Conservation (phyloP, 768 basidiomycete genomes). For the Lactifluus pinguis region DNA sequence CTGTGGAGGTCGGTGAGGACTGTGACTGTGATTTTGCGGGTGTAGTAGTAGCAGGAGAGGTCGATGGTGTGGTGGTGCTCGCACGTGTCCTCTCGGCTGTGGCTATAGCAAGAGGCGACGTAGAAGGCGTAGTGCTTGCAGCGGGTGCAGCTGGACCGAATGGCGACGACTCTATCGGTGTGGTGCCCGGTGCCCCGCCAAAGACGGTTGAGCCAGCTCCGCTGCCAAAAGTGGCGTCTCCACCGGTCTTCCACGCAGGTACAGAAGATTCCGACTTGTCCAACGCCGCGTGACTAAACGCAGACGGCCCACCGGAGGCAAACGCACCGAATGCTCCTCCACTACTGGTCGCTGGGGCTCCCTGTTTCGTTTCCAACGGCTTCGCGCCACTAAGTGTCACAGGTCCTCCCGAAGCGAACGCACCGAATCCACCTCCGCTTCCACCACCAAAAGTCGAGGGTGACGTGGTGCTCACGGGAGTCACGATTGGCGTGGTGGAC, state of each 20-base stretch:
- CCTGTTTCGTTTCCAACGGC: not conserved
- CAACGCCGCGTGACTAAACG: conserved; percentile 5
- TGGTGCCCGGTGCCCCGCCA: conserved; percentile 1
- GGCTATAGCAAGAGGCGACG: not conserved
- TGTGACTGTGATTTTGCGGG: not conserved
- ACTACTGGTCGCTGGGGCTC: not conserved
- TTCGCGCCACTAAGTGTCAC: conserved; percentile 18
- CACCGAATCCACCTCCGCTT: conserved; percentile 21
- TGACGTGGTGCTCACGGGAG: conserved; percentile 10
- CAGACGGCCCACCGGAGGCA: conserved; percentile 15
- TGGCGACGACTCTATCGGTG: not conserved
- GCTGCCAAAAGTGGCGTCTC: conserved; percentile 4
- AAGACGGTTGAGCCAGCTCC: conserved; percentile 6
- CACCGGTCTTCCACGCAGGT: conserved; percentile 16
- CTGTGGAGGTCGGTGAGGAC: not conserved
- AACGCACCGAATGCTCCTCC: conserved; percentile 28
- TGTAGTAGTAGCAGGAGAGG: not conserved
- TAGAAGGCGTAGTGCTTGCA: conserved; percentile 10
- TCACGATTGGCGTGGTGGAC: conserved; percentile 17
- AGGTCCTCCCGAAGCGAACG: conserved; percentile 22
- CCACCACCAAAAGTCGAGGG: conserved; percentile 12
- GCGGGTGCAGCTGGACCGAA: conserved; percentile 1
- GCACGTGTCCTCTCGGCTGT: not conserved
- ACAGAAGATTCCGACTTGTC: not conserved
- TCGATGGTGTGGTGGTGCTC: not conserved